Conservation (phyloP, 768 basidiomycete species). For the Boletus rubroflammeus region DNA sequence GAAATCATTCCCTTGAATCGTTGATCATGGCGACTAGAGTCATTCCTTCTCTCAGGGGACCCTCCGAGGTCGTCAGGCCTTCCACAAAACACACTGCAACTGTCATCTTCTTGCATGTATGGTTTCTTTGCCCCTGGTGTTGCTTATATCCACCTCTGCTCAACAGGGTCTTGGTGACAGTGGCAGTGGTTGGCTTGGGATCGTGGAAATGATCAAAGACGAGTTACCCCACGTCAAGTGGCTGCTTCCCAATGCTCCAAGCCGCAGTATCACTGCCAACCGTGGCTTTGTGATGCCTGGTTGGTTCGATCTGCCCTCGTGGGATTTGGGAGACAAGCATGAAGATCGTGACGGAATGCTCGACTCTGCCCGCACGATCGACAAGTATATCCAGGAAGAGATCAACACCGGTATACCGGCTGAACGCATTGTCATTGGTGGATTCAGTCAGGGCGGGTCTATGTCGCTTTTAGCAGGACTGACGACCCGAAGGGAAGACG, state of each 20-base stretch:
- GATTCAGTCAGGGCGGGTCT: conserved; percentile 84
- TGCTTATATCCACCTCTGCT: conserved; percentile 4
- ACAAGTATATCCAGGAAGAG: conserved; percentile 70
- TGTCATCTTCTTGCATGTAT: conserved; percentile 85
- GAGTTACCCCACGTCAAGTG: conserved; percentile 78
- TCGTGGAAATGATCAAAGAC: conserved; percentile 64
- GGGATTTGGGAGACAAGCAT: conserved; percentile 46
- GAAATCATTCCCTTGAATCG: background rate
- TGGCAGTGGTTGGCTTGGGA: conserved; percentile 72
- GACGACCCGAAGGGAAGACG: conserved; percentile 24
- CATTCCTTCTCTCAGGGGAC: conserved; percentile 20
- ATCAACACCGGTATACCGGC: conserved; percentile 66
- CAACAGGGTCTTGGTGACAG: conserved; percentile 70
- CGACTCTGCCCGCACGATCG: conserved; percentile 55
- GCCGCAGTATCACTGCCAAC: conserved; percentile 72
- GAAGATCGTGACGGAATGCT: conserved; percentile 70
- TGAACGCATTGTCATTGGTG: conserved; percentile 76
- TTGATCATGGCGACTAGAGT: conserved; percentile 17
- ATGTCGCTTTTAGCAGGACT: conserved; percentile 77
- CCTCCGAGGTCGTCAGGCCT: conserved; percentile 51
- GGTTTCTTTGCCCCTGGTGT: conserved; percentile 21
- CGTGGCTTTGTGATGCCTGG: conserved; percentile 64
- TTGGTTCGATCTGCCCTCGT: conserved; percentile 78
- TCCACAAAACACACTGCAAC: conserved; percentile 73
- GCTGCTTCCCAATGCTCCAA: conserved; percentile 47